These are phyloP conservation scores for Claviceps maximensis DNA, from an alignment of 2,329 filamentous ascomycete species.

Conservation along the genomic window DNA sequence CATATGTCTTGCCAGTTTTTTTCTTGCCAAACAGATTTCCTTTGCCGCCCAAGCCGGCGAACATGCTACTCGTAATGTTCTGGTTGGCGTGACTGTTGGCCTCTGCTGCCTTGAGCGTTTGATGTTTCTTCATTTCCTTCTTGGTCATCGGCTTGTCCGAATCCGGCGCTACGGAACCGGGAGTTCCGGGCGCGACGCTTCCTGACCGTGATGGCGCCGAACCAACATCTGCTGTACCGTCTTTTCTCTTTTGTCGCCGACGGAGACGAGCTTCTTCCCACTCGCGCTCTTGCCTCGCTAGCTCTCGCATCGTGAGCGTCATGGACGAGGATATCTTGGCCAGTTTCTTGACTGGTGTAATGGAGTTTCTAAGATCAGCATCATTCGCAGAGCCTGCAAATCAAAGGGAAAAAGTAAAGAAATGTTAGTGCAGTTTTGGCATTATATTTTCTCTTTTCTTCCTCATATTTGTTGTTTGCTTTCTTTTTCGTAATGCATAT, in stretches of 20 bases:
- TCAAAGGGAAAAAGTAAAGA: background rate
- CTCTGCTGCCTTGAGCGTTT: conserved; percentile 64
- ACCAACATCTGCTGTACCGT: conserved; percentile 39
- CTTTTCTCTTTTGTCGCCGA: conserved; percentile 51
- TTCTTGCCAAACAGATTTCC: conserved; percentile 44
- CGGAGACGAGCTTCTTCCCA: conserved; percentile 59
- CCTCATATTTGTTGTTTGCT: background rate
- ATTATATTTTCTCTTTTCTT: background rate
- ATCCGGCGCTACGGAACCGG: conserved; percentile 50
- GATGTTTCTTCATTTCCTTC: conserved; percentile 69
- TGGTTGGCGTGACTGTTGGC: conserved; percentile 68
- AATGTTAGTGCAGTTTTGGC: background rate
- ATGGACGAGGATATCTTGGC: conserved; percentile 37
- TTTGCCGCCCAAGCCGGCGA: conserved; percentile 50
- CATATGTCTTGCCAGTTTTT: conserved; percentile 54
- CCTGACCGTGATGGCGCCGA: conserved; percentile 37
- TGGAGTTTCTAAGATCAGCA: conserved; percentile 22
- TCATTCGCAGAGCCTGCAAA: conserved; percentile 27
- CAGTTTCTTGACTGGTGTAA: conserved; percentile 30
- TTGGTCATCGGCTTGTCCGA: conserved; percentile 62
- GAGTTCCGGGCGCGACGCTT: conserved; percentile 45
- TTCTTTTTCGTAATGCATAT: too few species aligned
- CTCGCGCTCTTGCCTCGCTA: conserved; percentile 53
- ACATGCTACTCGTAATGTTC: conserved; percentile 70
- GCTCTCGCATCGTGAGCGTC: conserved; percentile 42